A percentile compares a stretch with the other conserved stretches of the same genome.
Evolutionary conservation across 1,139 yeast genomes (phyloP).

Genomic region (Lodderomyces jiufengensis): DNA sequence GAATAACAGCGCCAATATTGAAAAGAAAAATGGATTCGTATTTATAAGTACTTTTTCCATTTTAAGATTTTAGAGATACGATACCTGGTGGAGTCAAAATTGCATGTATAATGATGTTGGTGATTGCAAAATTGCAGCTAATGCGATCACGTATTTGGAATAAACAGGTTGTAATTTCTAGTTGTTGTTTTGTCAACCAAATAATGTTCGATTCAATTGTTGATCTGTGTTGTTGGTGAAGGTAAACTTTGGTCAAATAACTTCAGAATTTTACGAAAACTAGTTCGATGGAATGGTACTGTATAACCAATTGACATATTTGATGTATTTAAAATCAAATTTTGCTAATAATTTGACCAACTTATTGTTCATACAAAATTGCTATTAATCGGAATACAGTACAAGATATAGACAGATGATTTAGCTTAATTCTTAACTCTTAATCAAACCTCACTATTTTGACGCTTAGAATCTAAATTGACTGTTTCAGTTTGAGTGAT

Average conservation of each 20-base stretch:
- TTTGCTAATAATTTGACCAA: no score
- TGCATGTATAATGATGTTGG: slow-evolving; percentile 78
- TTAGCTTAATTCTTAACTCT: no score
- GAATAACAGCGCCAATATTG: slow-evolving; percentile 91
- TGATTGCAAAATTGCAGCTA: slow-evolving; percentile 92
- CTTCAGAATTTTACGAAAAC: slow-evolving; percentile 60
- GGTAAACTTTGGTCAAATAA: slow-evolving; percentile 73
- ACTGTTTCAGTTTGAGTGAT: no score
- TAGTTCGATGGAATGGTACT: slow-evolving; percentile 52
- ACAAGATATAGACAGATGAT: no score
- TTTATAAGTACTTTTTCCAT: slow-evolving; percentile 63
- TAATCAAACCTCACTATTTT: no score
- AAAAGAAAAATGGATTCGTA: slow-evolving; percentile 73
- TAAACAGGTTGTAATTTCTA: slow-evolving; percentile 72
- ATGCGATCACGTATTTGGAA: slow-evolving; percentile 69
- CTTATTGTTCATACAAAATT: no score
- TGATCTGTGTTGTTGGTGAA: slow-evolving; percentile 59
- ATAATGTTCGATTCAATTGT: slow-evolving; percentile 70
- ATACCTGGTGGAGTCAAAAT: slow-evolving; percentile 74
- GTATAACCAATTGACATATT: no score
- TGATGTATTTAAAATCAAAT: no score
- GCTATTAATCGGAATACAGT: no score
- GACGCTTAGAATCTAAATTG: no score
- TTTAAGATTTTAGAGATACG: slow-evolving; percentile 70
- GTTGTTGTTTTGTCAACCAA: slow-evolving; percentile 83